Evolutionary conservation across 1,284 basidiomycete species (phyloP).

Genomic region (Entoloma clypeatum): DNA sequence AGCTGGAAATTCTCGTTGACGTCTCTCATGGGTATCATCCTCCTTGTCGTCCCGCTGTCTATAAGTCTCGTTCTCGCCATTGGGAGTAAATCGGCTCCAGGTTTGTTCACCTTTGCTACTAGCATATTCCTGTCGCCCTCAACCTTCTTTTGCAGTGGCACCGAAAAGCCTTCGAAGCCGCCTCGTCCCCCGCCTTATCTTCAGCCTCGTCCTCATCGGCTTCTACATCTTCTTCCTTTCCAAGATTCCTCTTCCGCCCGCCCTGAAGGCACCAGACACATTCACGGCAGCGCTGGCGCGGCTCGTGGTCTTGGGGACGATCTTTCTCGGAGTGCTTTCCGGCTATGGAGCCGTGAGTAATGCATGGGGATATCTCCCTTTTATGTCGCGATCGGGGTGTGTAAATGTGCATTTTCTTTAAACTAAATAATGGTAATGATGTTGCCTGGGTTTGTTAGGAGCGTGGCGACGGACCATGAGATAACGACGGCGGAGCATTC

Average conservation of each 20-base stretch:
- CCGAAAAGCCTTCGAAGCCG: constrained; percentile 20
- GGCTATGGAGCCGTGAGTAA: constrained; percentile 72
- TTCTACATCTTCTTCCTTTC: constrained; percentile 59
- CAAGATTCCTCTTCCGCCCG: constrained; percentile 60
- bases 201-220: constrained; percentile 48
- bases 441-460: constrained; percentile 20
- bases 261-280: constrained; percentile 39
- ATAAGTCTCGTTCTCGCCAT: constrained; percentile 55
- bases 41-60: constrained; percentile 58
- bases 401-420: constrained; percentile 11
- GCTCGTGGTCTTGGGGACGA: constrained; percentile 70
- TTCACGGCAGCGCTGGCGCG: constrained; percentile 50
- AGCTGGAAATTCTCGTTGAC: constrained; percentile 64
- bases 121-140: constrained; percentile 8
- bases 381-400: constrained; percentile 22
- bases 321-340: constrained; percentile 67
- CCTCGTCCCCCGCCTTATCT: constrained; percentile 32
- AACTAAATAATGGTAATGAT: constrained; percentile 1
- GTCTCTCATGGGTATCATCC: constrained; percentile 51
- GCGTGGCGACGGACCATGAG: constrained; percentile 45
- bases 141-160: neutral
- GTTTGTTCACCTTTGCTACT: constrained; percentile 15
- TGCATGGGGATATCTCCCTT: constrained; percentile 48
- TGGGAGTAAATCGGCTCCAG: constrained; percentile 22
- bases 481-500: constrained; percentile 47